Conservation (phyloP, 257 asterid species). For the Lithospermum erythrorhizon region DNA sequence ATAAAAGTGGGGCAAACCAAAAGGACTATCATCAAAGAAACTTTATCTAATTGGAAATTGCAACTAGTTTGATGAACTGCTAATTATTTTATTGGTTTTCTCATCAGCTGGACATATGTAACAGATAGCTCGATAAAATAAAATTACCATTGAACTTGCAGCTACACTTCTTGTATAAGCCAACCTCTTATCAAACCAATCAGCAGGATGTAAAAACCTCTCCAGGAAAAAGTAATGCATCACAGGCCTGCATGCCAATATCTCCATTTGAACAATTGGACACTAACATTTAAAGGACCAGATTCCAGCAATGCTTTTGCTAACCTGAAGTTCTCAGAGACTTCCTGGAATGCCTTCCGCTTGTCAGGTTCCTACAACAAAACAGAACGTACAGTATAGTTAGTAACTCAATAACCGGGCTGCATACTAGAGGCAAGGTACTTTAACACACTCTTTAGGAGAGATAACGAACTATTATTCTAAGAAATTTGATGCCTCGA, state of each 20-base stretch:
- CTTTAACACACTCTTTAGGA: neutral
- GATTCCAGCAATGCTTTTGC: conserved; percentile 12
- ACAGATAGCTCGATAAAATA: neutral
- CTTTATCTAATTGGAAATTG: neutral
- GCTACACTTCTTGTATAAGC: conserved; percentile 97
- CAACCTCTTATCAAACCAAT: conserved; percentile 97
- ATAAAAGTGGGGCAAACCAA: neutral
- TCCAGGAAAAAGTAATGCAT: conserved; percentile 97
- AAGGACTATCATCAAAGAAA: neutral
- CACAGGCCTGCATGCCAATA: conserved; percentile 60
- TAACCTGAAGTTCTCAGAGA: conserved; percentile 74
- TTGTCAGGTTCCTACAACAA: conserved; percentile 26
- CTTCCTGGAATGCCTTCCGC: conserved; percentile 80
- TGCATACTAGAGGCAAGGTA: neutral
- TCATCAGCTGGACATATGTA: neutral
- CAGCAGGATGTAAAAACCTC: conserved; percentile 85
- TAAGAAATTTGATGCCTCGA: too few relatives aligned
- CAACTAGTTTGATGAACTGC: neutral
- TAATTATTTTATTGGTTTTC: neutral
- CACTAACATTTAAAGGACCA: conserved; percentile 10
- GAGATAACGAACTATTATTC: too few relatives aligned
- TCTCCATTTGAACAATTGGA: neutral
- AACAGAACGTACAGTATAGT: neutral
- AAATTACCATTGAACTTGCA: conserved; percentile 89
- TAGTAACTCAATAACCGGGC: neutral